These are phyloP conservation scores for Boletus rex-veris DNA, from an alignment of 768 basidiomycete genomes.

Conservation along the genomic window DNA sequence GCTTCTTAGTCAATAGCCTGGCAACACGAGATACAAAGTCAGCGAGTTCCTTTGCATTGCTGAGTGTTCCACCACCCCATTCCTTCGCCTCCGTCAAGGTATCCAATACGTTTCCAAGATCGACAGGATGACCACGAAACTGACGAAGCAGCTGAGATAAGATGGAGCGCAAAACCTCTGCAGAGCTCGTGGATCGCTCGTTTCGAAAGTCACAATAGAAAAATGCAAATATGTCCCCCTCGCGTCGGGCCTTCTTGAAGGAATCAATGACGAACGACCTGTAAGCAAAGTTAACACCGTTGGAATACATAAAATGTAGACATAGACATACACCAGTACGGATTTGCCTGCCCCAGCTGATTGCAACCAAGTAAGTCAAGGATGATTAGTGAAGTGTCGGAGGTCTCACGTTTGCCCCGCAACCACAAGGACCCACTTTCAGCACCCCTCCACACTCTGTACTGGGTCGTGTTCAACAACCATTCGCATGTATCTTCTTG, in stretches of 20 bases:
- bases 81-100: not conserved
- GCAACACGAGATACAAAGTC: not conserved
- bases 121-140: not conserved
- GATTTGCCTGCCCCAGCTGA: constrained; percentile 8
- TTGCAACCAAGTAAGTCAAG: not conserved
- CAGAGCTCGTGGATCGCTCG: not conserved
- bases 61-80: not conserved
- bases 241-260: not conserved
- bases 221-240: not conserved
- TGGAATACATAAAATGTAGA: not conserved
- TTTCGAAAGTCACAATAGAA: constrained; percentile 4
- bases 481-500: constrained; percentile 3
- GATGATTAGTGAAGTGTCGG: too few species aligned
- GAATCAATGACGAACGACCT: constrained; percentile 4
- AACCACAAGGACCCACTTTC: constrained; percentile 1
- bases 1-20: not conserved
- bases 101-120: not conserved
- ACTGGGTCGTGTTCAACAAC: constrained; percentile 2
- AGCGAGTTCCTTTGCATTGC: not conserved
- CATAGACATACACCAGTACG: constrained; percentile 6
- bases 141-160: not conserved
- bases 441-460: not conserved
- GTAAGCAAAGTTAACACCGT: not conserved
- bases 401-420: constrained; percentile 3
- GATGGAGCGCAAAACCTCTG: constrained; percentile 3